phyloP scores from a whole-genome alignment of 176 grass and related monocot genomes.

The Leersia perrieri region DNA sequence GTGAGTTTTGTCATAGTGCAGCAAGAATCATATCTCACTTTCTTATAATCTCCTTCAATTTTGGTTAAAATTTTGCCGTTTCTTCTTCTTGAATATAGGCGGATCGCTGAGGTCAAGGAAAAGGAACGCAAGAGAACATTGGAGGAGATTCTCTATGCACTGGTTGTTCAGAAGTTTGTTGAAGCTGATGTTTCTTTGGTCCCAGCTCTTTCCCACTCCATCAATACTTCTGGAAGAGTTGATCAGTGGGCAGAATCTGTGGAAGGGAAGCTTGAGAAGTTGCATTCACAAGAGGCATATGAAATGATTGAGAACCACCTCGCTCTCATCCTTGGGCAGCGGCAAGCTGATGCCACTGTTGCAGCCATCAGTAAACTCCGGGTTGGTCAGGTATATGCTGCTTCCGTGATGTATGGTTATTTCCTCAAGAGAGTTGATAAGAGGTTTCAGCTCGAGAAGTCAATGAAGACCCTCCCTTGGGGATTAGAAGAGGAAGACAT shows the following conservation, averaged over 20 bases:
- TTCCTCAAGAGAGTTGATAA: slow-evolving; percentile 95
- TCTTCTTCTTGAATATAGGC: slow-evolving; percentile 50
- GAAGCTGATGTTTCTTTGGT: slow-evolving; percentile 79
- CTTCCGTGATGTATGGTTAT: slow-evolving; percentile 97
- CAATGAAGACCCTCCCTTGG: slow-evolving; percentile 84
- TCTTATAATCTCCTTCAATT: not conserved
- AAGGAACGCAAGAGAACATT: slow-evolving; percentile 76
- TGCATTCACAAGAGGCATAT: slow-evolving; percentile 79
- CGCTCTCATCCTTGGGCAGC: slow-evolving; percentile 82
- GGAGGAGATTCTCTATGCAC: slow-evolving; percentile 90
- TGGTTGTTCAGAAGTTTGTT: slow-evolving; percentile 96
- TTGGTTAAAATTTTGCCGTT: slow-evolving; percentile 1
- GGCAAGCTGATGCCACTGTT: slow-evolving; percentile 54
- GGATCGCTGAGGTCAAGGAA: slow-evolving; percentile 96
- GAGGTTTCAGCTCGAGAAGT: slow-evolving; percentile 93
- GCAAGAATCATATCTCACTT: not conserved
- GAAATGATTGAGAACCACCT: slow-evolving; percentile 99
- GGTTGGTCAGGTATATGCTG: slow-evolving; percentile 90
- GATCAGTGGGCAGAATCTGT: slow-evolving; percentile 53
- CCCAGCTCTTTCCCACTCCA: slow-evolving; percentile 57
- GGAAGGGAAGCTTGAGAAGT: slow-evolving; percentile 62
- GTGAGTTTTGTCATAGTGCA: not conserved
- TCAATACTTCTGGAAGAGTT: slow-evolving; percentile 54
- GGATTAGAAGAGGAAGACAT: slow-evolving; percentile 55
- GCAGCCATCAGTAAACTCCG: slow-evolving; percentile 95